These are phyloP conservation scores for Hirschioporus abietinus DNA, from an alignment of 768 basidiomycete species.

Conservation along the genomic window DNA sequence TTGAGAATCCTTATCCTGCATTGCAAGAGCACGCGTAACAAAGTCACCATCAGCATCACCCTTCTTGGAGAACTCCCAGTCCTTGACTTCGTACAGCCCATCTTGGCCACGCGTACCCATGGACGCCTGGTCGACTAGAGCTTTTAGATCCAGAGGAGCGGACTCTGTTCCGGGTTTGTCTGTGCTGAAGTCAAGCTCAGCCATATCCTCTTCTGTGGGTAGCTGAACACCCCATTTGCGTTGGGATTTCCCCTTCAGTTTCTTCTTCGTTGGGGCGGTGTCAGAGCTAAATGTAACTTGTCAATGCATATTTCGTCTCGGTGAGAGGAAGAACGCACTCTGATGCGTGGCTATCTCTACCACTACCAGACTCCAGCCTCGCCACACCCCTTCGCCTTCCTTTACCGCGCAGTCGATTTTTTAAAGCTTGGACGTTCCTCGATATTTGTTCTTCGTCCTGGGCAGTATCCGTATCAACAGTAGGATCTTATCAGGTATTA, in stretches of 20 bases:
- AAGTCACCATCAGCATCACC: constrained; percentile 40
- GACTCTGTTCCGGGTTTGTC: constrained; percentile 38
- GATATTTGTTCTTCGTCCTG: constrained; percentile 89
- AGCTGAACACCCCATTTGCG: constrained; percentile 91
- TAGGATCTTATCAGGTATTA: not conserved
- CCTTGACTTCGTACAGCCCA: constrained; percentile 64
- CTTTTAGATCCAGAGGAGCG: constrained; percentile 43
- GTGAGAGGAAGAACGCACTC: constrained; percentile 48
- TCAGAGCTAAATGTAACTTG: constrained; percentile 43
- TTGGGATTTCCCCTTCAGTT: constrained; percentile 62
- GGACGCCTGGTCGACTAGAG: constrained; percentile 64
- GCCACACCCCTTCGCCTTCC: constrained; percentile 55
- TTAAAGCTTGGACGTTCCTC: constrained; percentile 86
- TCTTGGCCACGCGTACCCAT: constrained; percentile 72
- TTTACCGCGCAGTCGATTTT: constrained; percentile 74
- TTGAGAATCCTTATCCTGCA: constrained; percentile 26
- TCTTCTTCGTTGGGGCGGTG: constrained; percentile 38
- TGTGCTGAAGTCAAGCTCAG: constrained; percentile 80
- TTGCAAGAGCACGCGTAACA: constrained; percentile 54
- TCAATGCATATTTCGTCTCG: not conserved
- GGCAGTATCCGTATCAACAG: constrained; percentile 35
- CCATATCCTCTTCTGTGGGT: constrained; percentile 86
- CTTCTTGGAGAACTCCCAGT: constrained; percentile 73
- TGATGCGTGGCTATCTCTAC: constrained; percentile 59
- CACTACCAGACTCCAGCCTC: constrained; percentile 47